Base-by-base conservation (phyloP, 1,284 basidiomycete species). In the Neolentinus lepideus region DNA sequence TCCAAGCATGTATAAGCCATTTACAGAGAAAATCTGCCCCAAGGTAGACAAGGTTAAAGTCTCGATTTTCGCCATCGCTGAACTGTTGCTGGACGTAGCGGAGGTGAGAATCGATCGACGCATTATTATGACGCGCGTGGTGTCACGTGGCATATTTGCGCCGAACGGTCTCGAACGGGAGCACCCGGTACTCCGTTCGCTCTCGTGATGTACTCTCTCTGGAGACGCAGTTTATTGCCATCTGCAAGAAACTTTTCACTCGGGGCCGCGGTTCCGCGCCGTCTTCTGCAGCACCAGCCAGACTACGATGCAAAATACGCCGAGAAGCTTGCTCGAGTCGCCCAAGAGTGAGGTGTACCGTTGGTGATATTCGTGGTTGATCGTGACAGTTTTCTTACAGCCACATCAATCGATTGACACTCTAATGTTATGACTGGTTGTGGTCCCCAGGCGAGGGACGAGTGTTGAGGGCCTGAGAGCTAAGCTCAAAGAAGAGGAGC, bases 1-100 rank as follows among this genome's bases (percentile, higher is more conserved):
- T 14, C 70, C 76, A 27, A 85, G 58, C 29, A 80, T 63, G 62
- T 86, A 88, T 12, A 78, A 55, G n/a, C 77, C 75, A 59, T 74
- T 69, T 4, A 74, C 61, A 50, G 73, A 77, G 51, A 78, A 66
- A 4, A 85, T 67, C 19, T 62, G 63, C 21, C 67, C 51, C 22
- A 84, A 52, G 16, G 73, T 74, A 1, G 67, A 58, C 16, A 78
- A 52, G 14, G 76, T 77, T 51, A 83, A 59, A 6, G 55, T 57
- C 19, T 61, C 47, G 27, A 29, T 26, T 50, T 29, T 25, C 27
- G 47, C 16, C 47, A 50, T 50, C 8, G 47, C n/a, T 50, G 47
- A 26, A 26, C 47, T 6, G 24, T 46, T 46, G 38, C 16, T 43
- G 38, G n/a, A 16, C 16, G 38, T 43, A n/a, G 38, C 12, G 19